Base-by-base conservation (phyloP, 2,329 filamentous ascomycete species). In the Xylaria sp. region DNA sequence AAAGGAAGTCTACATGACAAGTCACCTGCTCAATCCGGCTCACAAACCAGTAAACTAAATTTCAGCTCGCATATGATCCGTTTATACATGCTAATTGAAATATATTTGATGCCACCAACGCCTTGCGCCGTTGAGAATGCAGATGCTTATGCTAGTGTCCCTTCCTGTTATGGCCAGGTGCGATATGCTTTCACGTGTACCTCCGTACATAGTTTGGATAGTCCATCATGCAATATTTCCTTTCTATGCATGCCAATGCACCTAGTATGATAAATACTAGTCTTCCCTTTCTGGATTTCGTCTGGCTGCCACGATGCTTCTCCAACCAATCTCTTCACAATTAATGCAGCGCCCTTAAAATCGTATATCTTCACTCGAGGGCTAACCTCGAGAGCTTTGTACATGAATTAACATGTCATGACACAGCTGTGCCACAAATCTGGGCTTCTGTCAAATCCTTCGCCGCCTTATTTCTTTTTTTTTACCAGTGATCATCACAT, bases 71-170 rank as follows among this genome's bases (percentile, higher is more conserved):
- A 25, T 10, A 29, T 38, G 44, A 27, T 56, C 44, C 29, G 20
- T 17, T 9, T 31, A 59, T 2, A 50, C 44, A 45, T 29, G 25
- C 15, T 20, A n/a, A 66, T 59, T 63, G n/a, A 44, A 31, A 54
- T 59, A 22, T 63, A 59, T 63, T 55, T 64, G 13, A 51, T 55
- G 15, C 27, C 66, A 57, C 62, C 39, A 63, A 68, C 62, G 58
- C 66, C 63, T 66, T 66, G 50, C 66, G 56, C 66, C 66, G 31
- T 57, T 56, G 31, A 66, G 58, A 51, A 68, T 68, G 66, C 66
- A 36, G 42, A 62, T 66, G 63, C 63, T 61, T 39, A 65, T 68
- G 66, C 62, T 65, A 55, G 31, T 59, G 47, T 38, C 62, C 51
- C 36, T 58, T 54, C 38, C 36, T 33, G 3, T 38, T 36, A 27